Evolutionary conservation across 768 basidiomycete genomes (phyloP).

Genomic region (Boletus reticuloceps): DNA sequence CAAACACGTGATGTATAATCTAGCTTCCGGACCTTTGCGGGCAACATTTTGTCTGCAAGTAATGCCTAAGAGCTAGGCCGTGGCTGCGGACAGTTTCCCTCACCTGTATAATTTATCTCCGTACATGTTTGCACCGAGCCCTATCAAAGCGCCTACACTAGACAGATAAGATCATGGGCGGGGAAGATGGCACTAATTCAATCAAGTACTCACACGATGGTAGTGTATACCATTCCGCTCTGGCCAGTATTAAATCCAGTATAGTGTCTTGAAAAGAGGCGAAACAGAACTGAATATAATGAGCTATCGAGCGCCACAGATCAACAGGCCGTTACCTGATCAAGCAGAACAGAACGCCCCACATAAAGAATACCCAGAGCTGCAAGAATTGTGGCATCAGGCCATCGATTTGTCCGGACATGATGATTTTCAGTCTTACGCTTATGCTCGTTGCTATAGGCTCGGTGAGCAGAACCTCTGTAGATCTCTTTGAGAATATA

Average conservation of each 20-base stretch:
- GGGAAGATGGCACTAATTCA: not conserved
- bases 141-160: slow-evolving; percentile 53
- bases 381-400: slow-evolving; percentile 21
- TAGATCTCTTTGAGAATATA: not conserved
- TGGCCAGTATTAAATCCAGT: slow-evolving; percentile 61
- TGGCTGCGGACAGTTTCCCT: too few relatives aligned
- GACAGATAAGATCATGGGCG: not conserved
- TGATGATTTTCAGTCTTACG: slow-evolving; percentile 36
- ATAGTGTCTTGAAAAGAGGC: slow-evolving; percentile 51
- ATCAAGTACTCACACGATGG: slow-evolving; percentile 45
- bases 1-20: too few relatives aligned
- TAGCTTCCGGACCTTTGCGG: too few relatives aligned
- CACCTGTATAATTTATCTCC: too few relatives aligned
- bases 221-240: slow-evolving; percentile 53
- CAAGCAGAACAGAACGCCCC: slow-evolving; percentile 70
- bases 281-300: slow-evolving; percentile 45
- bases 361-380: slow-evolving; percentile 68
- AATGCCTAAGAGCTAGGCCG: too few relatives aligned
- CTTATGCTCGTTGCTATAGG: slow-evolving; percentile 72
- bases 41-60: too few relatives aligned
- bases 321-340: slow-evolving; percentile 41
- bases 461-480: slow-evolving; percentile 39
- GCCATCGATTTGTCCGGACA: not conserved
- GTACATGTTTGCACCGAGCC: slow-evolving; percentile 38
- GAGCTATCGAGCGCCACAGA: not conserved